phyloP scores from a whole-genome alignment of 495 filamentous ascomycete species.

The Pseudevernia furfuracea region DNA sequence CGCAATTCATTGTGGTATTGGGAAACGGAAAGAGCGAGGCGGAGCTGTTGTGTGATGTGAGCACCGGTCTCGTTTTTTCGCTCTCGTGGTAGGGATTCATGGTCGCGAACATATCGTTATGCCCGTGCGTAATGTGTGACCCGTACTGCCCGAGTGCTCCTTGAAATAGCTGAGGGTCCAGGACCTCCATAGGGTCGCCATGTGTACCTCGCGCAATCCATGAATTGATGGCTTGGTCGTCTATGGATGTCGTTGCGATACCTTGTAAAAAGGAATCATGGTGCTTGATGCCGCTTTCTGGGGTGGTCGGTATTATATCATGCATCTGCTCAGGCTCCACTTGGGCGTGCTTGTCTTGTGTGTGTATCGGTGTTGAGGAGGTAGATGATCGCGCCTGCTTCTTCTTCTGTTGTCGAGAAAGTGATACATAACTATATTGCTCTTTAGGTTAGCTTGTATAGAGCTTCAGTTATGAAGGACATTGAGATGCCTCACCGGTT shows the following conservation, averaged over 20 bases:
- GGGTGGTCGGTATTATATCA: neutral
- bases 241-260: neutral
- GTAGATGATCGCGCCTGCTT: neutral
- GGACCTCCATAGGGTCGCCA: neutral
- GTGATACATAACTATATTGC: conserved; percentile 6
- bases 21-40: neutral
- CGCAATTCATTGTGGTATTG: neutral
- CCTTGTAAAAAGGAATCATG: neutral
- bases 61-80: neutral
- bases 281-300: neutral
- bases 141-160: neutral
- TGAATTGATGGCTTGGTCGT: neutral
- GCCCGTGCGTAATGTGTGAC: neutral
- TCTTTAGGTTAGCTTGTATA: neutral
- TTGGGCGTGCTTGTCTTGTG: neutral
- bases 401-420: conserved; percentile 7
- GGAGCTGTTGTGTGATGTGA: neutral
- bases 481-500: conserved; percentile 4
- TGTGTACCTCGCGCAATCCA: neutral
- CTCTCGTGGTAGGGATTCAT: neutral
- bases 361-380: neutral
- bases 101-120: neutral
- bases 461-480: neutral
- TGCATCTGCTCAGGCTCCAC: neutral
- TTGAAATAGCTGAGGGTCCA: neutral